These are phyloP conservation scores for Saccharum officinarum DNA, from an alignment of 176 grass and related monocot genomes.

Conservation along the genomic window DNA sequence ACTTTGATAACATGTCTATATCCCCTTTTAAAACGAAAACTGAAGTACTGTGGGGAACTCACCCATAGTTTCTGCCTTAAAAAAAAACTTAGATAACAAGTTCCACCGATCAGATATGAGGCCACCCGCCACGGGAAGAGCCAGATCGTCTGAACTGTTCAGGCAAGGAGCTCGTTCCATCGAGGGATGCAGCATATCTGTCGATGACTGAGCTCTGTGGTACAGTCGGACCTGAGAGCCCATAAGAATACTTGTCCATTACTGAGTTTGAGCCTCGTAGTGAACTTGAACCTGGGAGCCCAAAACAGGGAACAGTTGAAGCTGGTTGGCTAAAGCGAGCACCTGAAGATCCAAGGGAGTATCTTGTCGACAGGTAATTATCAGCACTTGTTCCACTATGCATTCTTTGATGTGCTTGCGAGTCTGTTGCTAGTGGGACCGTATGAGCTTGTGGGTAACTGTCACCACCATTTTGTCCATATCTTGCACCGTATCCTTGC, in stretches of 20 bases:
- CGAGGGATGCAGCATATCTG: slow-evolving; percentile 54
- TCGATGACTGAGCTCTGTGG: slow-evolving; percentile 46
- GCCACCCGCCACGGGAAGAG: slow-evolving; percentile 20
- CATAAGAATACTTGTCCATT: slow-evolving; percentile 54
- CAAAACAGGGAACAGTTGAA: slow-evolving; percentile 33
- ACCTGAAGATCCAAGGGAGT: slow-evolving; percentile 41
- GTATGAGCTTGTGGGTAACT: not conserved
- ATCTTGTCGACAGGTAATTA: slow-evolving; percentile 11
- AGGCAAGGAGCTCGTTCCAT: slow-evolving; percentile 43
- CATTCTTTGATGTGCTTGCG: not conserved
- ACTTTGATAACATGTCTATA: not conserved
- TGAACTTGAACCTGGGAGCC: slow-evolving; percentile 21
- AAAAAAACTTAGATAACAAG: not conserved
- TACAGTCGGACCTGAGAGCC: slow-evolving; percentile 18
- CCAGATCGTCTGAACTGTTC: slow-evolving; percentile 1
- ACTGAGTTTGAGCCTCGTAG: slow-evolving; percentile 53
- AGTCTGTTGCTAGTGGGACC: not conserved
- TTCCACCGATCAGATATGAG: slow-evolving; percentile 3
- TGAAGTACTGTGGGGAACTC: not conserved
- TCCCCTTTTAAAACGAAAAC: not conserved
- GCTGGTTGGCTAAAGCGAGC: slow-evolving; percentile 25
- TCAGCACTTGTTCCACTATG: slow-evolving; percentile 14
- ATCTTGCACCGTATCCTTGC: not conserved
- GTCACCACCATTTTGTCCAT: slow-evolving; percentile 12
- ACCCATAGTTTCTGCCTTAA: not conserved